Evolutionary conservation across 1,284 basidiomycete genomes (phyloP), one percentile per base, ranked within the genome.

Genomic region (Coriolopsis trogii): DNA sequence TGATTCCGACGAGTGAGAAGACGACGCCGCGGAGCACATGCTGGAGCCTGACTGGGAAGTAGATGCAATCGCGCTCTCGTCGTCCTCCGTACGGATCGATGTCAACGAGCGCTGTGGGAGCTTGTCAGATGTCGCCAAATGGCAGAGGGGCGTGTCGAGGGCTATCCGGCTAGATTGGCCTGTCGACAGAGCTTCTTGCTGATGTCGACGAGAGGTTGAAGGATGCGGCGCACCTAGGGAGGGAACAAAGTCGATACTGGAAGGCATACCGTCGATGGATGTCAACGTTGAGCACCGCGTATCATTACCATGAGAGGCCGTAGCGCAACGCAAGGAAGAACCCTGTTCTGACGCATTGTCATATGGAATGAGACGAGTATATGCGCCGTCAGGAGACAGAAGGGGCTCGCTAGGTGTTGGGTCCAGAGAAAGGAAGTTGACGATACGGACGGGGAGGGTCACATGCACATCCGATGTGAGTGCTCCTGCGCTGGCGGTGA

Each of bases 401-500:
- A 70, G 55, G 9, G 70, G 60, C 8, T 62, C 63, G 30, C 67
- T 73, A 20, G 86, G 83, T 15, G 86, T 85, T 24, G 90, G 89
- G 65, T 94, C 91, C 53, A 94, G 72, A 15, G 92, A 93, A 18
- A 91, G 70, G 67, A 91, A 89, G 67, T 87, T 91, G 71, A 93
- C 76, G 63, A 94, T 82, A 10, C 79, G 75, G 53, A 93, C 71
- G 0, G 92, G 92, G 10, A 93, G 69, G 26, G 81, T 80, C 38
- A 87, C 85, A 34, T 79, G 77, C 21, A 89, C 71, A 52, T 89
- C 85, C 3, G 87, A 76, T 2, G 80, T 77, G 43, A 93, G 74
- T 2, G 82, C 76, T 15, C 85, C 85, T 2, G 79, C 75, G 59
- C 84, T 84, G 41, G 92, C 72, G 1, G 84, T 84, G 21, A 95